Evolutionary conservation across 345 rosid genomes (phyloP), one percentile per base, ranked within the genome.

Genomic region (Brassica carinata): DNA sequence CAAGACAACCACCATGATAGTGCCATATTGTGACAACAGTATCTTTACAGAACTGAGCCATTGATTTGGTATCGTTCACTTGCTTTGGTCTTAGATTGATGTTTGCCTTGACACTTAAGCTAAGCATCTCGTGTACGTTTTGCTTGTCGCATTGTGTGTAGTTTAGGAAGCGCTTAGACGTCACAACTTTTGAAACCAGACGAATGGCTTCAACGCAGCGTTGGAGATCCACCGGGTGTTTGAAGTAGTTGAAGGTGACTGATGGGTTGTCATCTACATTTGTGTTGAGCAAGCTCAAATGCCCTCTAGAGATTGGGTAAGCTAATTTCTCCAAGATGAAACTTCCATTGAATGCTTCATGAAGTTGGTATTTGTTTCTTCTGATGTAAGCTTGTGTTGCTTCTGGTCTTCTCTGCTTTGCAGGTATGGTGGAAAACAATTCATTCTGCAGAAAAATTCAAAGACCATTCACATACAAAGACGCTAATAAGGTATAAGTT

Each of bases 21-120:
- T 96, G 99, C 99, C 98, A 96, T 34, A 96, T 96, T 31, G 97
- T 89, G 90, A 92, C 86, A 74, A 96, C 97, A 5, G 97, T 91
- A 84, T 96, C 98, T 72, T 74, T 90, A 80, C 99, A 96, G 87
- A 94, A 96, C 89, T 96, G 99, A 87, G 90, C 94, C 17, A 96
- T 65, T 36, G 94, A 96, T 87, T 83, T 81, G 69, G 97, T 93
- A 86, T 96, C 98, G 33, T 96, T 91, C 31, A 84, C 57, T 29
- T 89, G 89, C 82, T 81, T 96, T 13, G 97, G 94, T 5, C 94
- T 83, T 15, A 93, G 85, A 86, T 93, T 96, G 63, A 96, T 87
- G 81, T 89, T 96, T 59, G 99, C 98, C 79, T 67, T 66, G 63
- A 87, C 87, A 63, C 97, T 92, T 66, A 73, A 75, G 80, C 92